These are phyloP conservation scores for Deakozyma indianensis DNA, from an alignment of 805 yeast genomes.

Conservation along the genomic window DNA sequence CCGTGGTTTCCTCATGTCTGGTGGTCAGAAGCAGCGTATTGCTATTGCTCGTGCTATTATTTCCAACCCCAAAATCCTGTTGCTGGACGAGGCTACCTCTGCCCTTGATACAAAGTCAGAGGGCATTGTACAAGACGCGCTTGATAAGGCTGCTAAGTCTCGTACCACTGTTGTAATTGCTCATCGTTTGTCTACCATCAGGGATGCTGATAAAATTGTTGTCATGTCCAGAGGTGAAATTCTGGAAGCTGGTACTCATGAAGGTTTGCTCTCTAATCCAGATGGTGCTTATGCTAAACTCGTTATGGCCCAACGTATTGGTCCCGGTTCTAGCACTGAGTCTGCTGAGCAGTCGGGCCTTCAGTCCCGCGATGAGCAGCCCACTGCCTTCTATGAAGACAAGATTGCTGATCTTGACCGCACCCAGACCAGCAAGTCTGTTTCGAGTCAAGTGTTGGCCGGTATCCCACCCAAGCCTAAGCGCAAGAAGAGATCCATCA, in stretches of 20 bases:
- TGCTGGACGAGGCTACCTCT: conserved; percentile 54
- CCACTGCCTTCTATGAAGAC: conserved; percentile 4
- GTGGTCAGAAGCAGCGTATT: conserved; percentile 61
- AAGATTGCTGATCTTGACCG: conserved; percentile 2
- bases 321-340: neutral
- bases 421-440: conserved; percentile 9
- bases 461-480: neutral
- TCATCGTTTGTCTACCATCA: conserved; percentile 41
- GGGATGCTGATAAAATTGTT: conserved; percentile 40
- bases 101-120: conserved; percentile 37
- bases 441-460: conserved; percentile 6
- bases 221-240: conserved; percentile 38
- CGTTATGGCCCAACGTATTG: conserved; percentile 25
- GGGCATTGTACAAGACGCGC: conserved; percentile 27
- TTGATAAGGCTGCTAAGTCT: conserved; percentile 20
- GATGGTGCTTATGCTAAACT: conserved; percentile 19
- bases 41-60: conserved; percentile 60
- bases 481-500: conserved; percentile 2
- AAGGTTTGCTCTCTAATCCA: conserved; percentile 17
- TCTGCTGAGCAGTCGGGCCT: neutral
- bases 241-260: conserved; percentile 31
- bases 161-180: conserved; percentile 45
- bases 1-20: conserved; percentile 45
- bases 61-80: conserved; percentile 42
- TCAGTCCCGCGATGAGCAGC: conserved; percentile 7